A percentile compares a stretch with the other conserved stretches of the same genome.
Conservation (phyloP, 495 filamentous ascomycete species). For the Hyaloscypha finlandica region DNA sequence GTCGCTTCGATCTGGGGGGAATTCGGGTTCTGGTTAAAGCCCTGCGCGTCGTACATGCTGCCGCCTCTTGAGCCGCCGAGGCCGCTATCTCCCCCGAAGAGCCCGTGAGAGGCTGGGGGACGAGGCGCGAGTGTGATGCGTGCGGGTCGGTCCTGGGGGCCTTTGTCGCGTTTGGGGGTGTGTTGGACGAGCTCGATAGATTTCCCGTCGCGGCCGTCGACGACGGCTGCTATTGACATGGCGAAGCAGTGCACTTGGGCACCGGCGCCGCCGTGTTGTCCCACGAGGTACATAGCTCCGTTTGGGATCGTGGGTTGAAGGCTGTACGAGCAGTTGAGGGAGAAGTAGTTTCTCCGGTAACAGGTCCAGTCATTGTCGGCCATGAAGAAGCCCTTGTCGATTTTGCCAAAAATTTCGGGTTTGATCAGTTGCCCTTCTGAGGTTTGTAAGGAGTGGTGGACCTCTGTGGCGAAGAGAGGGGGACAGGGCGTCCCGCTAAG, state of each 20-base stretch:
- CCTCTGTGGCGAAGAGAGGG: constrained; percentile 59
- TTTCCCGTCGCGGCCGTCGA: constrained; percentile 77
- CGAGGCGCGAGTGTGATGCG: constrained; percentile 70
- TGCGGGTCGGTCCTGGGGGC: constrained; percentile 76
- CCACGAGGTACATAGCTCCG: constrained; percentile 21
- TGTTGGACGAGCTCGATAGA: constrained; percentile 88
- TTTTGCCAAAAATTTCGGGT: constrained; percentile 78
- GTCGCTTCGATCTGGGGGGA: constrained; percentile 60
- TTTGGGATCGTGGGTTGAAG: constrained; percentile 52
- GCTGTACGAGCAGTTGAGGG: constrained; percentile 79
- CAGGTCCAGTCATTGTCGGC: constrained; percentile 92
- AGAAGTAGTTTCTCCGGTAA: constrained; percentile 94
- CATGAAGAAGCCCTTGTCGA: constrained; percentile 92
- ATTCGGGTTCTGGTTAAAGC: constrained; percentile 33
- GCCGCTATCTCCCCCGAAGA: constrained; percentile 20
- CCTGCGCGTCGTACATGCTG: constrained; percentile 42
- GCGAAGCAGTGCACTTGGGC: constrained; percentile 68
- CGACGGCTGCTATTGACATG: constrained; percentile 85
- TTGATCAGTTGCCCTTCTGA: constrained; percentile 61
- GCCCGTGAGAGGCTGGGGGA: constrained; percentile 47
- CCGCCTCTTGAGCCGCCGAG: constrained; percentile 9
- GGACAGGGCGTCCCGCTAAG: constrained; percentile 46
- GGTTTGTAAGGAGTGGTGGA: constrained; percentile 59
- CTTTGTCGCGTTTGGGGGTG: constrained; percentile 93
- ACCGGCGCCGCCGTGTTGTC: constrained; percentile 16